Base-by-base conservation (phyloP, 768 basidiomycete genomes). In the Hortiboletus flavorubellus region DNA sequence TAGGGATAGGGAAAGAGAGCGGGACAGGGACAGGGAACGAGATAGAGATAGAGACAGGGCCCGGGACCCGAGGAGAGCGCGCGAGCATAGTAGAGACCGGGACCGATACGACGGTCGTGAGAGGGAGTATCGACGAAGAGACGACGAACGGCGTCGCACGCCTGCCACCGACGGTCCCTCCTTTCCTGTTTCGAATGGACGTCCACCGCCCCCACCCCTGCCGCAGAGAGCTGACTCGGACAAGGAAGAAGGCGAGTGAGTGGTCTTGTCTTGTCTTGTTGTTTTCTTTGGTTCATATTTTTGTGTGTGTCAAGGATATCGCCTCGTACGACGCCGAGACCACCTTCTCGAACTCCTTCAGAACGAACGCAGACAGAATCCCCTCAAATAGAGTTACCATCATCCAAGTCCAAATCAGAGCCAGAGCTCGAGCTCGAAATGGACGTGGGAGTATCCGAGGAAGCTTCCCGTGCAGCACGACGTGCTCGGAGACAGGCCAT, bases 201-300 rank as follows among this genome's bases (percentile, higher is more conserved):
- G 55, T 50, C 60, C 42, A 40, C 54, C 58, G 41, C 38, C 39
- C 5, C 53, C 50, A 0, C 40, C 38, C 11, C 66, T 54, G 8
- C 56, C 56, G 5, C 62, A 64, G n/a, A 67, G 55, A 46, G 61
- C 70, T 12, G 80, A 80, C 49, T 81, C 83, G 12, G 90, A 91
- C 61, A 87, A 73, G 68, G 90, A 93, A 75, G 93, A 95, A 79
- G 93, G 90, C 78, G 93, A 96, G 92, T 95, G 74, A 89, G 93
- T 93, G 38, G 42, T 6, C 8, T 7, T 10, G 23, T 45, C 49
- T 58, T 49, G 52, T 40, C 45, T 35, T 43, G 47, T 59, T 37
- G 8, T 43, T 49, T 51, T 35, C 23, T 14, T 46, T 49, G 12
- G 23, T 49, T 64, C 40, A 72, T 43, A 29, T 62, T 44, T 55